Evolutionary conservation across 768 basidiomycete species (phyloP), one percentile per base, ranked within the genome.

Genomic region (Pulveroboletus sp.): DNA sequence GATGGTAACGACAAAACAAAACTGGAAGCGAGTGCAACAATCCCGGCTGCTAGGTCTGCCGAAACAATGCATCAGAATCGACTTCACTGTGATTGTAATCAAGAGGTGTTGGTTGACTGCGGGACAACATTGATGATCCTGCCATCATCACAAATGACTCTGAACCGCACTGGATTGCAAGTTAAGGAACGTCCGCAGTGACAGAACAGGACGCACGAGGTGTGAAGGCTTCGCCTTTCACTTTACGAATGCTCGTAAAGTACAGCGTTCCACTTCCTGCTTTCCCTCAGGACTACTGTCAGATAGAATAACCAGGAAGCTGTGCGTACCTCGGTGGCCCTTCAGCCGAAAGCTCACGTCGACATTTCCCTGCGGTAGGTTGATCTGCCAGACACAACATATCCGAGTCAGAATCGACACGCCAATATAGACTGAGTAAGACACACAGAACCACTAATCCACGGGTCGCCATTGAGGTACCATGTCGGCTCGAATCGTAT

Each of bases 171-270:
- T 85, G 56, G 12, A 27, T 45, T 14, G 20, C 12, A 47, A 31
- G 20, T 6, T 37, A 5, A 4, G 31, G 17, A 29, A 13, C 4
- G 9, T 4, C 22, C 32, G 13, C 5, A 20, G 35, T 14, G 12
- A 23, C 47, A 40, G 36, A 13, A 5, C 17, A 31, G 5, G 20
- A 47, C 43, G 53, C 64, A 91, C 86, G 61, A 4, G 84, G 82
- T 29, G 77, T 81, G 63, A 86, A 90, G 2, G 77, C 78, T 34
- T 77, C 69, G 9, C 86, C 87, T 60, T 89, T 90, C 14, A 76
- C 80, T 69, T 81, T 84, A 36, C 89, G 77, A 48, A 91, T 84
- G 63, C 86, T 89, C 3, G 88, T 90, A 63, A 90, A 91, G 61
- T 91, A 90, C 2, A 90, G 64, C 16, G 86, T 91, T 6, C 89